A percentile compares a stretch with the other conserved stretches of the same genome.
phyloP scores from a whole-genome alignment of 192 early-diverging fungal genomes.

The Linnemannia schmuckeri region DNA sequence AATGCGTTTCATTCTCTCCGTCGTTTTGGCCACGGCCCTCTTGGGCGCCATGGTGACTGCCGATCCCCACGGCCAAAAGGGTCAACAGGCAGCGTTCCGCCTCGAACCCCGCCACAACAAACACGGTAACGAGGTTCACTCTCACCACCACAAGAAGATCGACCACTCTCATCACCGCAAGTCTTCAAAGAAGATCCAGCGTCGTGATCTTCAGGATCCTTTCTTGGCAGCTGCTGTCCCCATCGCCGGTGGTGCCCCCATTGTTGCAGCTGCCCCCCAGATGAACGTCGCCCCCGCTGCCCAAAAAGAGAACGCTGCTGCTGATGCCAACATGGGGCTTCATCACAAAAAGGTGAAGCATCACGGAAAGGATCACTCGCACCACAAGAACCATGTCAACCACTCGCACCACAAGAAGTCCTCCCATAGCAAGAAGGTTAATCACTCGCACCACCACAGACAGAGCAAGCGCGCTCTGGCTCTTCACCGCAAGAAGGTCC shows the following conservation, averaged over 20 bases:
- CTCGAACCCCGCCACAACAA: slow-evolving; percentile 38
- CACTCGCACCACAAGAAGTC: neutral
- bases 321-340: neutral
- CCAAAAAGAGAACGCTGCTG: neutral
- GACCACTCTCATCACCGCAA: slow-evolving; percentile 21
- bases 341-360: neutral
- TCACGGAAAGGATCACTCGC: slow-evolving; percentile 2
- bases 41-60: slow-evolving; percentile 39
- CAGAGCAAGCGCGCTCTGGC: slow-evolving; percentile 1
- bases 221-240: slow-evolving; percentile 1
- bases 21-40: slow-evolving; percentile 42
- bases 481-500: slow-evolving; percentile 19
- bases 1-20: slow-evolving; percentile 52
- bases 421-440: slow-evolving; percentile 16
- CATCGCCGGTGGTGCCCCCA: neutral
- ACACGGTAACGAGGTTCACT: neutral
- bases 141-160: slow-evolving; percentile 22
- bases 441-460: slow-evolving; percentile 11
- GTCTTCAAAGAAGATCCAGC: slow-evolving; percentile 12
- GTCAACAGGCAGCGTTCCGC: slow-evolving; percentile 33
- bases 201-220: slow-evolving; percentile 13
- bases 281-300: neutral
- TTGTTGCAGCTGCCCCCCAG: neutral
- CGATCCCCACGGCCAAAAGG: slow-evolving; percentile 22
- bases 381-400: slow-evolving; percentile 16